Evolutionary conservation across 306 rosid species (phyloP).

Genomic region (Rubus parviflorus): DNA sequence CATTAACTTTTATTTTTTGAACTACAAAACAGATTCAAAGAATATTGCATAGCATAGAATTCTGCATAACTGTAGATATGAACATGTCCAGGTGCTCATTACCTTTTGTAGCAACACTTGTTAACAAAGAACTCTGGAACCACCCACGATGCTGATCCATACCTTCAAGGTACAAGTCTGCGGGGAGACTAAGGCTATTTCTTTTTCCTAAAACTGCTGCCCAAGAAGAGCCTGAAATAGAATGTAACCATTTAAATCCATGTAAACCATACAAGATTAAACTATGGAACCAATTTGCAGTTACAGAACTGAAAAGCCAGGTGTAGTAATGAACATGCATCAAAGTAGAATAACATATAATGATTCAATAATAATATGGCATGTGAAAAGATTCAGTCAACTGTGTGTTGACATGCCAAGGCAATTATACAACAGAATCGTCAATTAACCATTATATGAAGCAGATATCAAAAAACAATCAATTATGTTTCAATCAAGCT

Average conservation of each 20-base stretch:
- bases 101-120: slow-evolving; percentile 94
- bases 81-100: slow-evolving; percentile 22
- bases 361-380: not conserved
- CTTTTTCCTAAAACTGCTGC: slow-evolving; percentile 85
- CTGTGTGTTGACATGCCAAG: not conserved
- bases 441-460: not conserved
- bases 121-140: slow-evolving; percentile 97
- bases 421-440: not conserved
- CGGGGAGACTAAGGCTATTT: slow-evolving; percentile 71
- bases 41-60: not conserved
- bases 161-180: slow-evolving; percentile 96
- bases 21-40: not conserved
- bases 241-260: slow-evolving; percentile 27
- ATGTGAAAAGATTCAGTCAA: not conserved
- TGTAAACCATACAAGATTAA: slow-evolving; percentile 10
- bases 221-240: slow-evolving; percentile 95
- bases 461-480: not conserved
- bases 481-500: not conserved
- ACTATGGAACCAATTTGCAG: not conserved
- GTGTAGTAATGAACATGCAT: slow-evolving; percentile 11
- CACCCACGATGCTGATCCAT: slow-evolving; percentile 99
- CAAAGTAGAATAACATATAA: not conserved
- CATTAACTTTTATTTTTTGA: not conserved
- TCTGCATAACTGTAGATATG: not conserved
- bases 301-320: slow-evolving; percentile 3